phyloP scores from a whole-genome alignment of 2,329 filamentous ascomycete genomes.

The Bipolaris cookei region DNA sequence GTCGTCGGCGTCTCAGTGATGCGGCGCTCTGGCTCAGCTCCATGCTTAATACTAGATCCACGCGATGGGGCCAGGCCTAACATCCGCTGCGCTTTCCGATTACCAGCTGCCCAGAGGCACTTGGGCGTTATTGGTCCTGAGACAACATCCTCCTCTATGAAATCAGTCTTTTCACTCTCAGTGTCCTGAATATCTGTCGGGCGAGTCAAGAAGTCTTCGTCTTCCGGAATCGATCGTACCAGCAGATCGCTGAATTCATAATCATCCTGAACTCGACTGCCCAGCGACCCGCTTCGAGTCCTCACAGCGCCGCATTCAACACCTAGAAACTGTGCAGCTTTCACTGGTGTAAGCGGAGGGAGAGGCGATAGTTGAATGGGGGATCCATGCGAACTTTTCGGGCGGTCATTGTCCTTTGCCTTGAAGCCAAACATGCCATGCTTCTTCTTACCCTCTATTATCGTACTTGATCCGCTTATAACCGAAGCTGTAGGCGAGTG shows the following conservation, averaged over 20 bases:
- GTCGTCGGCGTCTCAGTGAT: background rate
- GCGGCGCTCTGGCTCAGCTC: background rate
- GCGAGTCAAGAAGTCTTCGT: slow-evolving; percentile 7
- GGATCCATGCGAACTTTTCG: slow-evolving; percentile 9
- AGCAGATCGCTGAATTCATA: slow-evolving; percentile 3
- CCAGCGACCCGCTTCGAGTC: slow-evolving; percentile 1
- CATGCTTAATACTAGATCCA: slow-evolving; percentile 10
- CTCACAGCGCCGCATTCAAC: slow-evolving; percentile 8
- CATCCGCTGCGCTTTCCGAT: slow-evolving; percentile 23
- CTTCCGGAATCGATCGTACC: slow-evolving; percentile 11
- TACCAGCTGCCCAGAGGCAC: slow-evolving; percentile 11
- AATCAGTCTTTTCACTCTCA: slow-evolving; percentile 9
- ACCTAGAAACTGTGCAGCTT: slow-evolving; percentile 33
- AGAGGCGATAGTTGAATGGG: slow-evolving; percentile 20
- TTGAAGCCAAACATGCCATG: slow-evolving; percentile 24
- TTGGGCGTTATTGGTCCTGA: slow-evolving; percentile 14
- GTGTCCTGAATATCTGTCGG: slow-evolving; percentile 9
- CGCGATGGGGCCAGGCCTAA: slow-evolving; percentile 18
- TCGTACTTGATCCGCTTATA: slow-evolving; percentile 3
- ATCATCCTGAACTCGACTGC: slow-evolving; percentile 6
- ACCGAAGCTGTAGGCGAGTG: slow-evolving; percentile 11
- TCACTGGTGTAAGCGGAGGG: slow-evolving; percentile 28
- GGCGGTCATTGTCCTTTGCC: slow-evolving; percentile 18
- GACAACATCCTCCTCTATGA: slow-evolving; percentile 20
- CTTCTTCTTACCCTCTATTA: slow-evolving; percentile 24